Percentiles rank a stretch among this genome's conserved stretches.
These are phyloP conservation scores for Cokeromyces recurvatus DNA, from an alignment of 371 early-diverging fungal species.

Conservation along the genomic window DNA sequence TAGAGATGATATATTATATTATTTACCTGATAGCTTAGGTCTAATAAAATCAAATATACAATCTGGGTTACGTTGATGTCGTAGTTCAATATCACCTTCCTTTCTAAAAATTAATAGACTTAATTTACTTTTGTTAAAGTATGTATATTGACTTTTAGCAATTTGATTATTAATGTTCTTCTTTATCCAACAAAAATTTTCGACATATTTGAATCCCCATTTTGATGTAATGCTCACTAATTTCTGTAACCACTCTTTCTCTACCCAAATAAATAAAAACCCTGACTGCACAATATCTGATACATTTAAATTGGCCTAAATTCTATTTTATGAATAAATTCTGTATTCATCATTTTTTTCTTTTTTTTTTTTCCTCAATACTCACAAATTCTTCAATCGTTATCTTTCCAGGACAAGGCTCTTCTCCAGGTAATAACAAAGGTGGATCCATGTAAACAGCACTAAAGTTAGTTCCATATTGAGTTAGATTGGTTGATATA, in stretches of 20 bases:
- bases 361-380: background rate
- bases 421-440: conserved; percentile 66
- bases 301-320: conserved; percentile 49
- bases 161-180: conserved; percentile 78
- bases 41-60: conserved; percentile 90
- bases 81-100: conserved; percentile 79
- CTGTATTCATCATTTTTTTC: background rate
- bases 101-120: conserved; percentile 87
- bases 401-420: conserved; percentile 63
- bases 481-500: conserved; percentile 44
- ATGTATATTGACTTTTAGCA: conserved; percentile 53
- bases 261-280: conserved; percentile 89
- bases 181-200: conserved; percentile 94
- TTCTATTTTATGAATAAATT: background rate
- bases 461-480: conserved; percentile 66
- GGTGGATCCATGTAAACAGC: conserved; percentile 93
- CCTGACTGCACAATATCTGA: conserved; percentile 66
- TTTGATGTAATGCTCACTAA: conserved; percentile 63
- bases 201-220: conserved; percentile 93
- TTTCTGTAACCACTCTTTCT: conserved; percentile 83
- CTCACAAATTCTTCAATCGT: conserved; percentile 62
- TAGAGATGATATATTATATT: background rate
- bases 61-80: conserved; percentile 92
- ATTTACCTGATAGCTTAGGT: conserved; percentile 49
- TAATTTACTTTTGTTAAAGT: conserved; percentile 81